Percentiles rank a stretch among this genome's conserved stretches.
These are phyloP conservation scores for Rhodofomes roseus DNA, from an alignment of 1,284 basidiomycete genomes.

Conservation along the genomic window DNA sequence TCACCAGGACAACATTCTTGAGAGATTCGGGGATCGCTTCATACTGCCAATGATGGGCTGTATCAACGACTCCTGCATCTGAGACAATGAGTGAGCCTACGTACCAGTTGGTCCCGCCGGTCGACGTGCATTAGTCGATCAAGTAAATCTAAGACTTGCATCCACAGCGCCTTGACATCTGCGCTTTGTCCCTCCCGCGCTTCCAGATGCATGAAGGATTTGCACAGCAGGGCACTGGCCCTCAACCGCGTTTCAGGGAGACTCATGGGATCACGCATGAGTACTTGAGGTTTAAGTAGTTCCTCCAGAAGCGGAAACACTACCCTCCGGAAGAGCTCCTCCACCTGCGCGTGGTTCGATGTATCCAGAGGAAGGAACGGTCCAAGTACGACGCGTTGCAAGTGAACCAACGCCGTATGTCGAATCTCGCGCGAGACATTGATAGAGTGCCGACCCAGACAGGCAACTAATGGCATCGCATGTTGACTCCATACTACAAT, in stretches of 20 bases:
- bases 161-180: constrained; percentile 81
- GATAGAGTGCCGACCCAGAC: constrained; percentile 81
- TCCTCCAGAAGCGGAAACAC: constrained; percentile 94
- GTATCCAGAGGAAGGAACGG: constrained; percentile 64
- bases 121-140: constrained; percentile 88
- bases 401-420: constrained; percentile 77
- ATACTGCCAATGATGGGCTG: constrained; percentile 50
- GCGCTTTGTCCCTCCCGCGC: constrained; percentile 65
- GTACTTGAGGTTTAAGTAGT: constrained; percentile 82
- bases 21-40: constrained; percentile 95
- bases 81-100: no score
- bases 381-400: constrained; percentile 87
- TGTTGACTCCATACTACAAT: constrained; percentile 78
- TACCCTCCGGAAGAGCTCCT: constrained; percentile 86
- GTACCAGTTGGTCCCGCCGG: constrained; percentile 81
- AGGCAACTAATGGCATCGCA: constrained; percentile 76
- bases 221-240: constrained; percentile 87
- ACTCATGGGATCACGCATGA: constrained; percentile 77
- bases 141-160: constrained; percentile 87
- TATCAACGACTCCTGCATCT: no score
- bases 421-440: constrained; percentile 86
- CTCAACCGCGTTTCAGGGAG: constrained; percentile 89
- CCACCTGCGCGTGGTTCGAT: constrained; percentile 58
- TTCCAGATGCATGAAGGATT: constrained; percentile 93
- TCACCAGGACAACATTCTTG: constrained; percentile 95